These are phyloP conservation scores for Cladosporium halotolerans DNA, from an alignment of 2,329 filamentous ascomycete species.

Conservation along the genomic window DNA sequence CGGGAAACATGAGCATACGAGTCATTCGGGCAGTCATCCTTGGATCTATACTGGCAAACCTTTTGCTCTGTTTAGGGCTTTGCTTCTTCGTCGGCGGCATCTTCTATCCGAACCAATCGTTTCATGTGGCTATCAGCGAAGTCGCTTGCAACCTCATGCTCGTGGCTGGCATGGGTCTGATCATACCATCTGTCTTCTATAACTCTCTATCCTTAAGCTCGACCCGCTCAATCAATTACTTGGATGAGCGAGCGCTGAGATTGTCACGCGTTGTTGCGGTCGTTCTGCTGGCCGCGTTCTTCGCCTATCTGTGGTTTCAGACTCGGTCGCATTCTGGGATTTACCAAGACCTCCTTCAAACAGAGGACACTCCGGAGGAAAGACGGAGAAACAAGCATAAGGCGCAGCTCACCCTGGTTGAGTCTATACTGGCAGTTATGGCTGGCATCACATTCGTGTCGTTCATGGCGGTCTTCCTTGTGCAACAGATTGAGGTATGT, in stretches of 20 bases:
- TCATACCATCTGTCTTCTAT: conserved; percentile 50
- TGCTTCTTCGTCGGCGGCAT: conserved; percentile 77
- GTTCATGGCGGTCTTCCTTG: conserved; percentile 69
- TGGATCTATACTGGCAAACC: conserved; percentile 73
- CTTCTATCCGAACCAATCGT: conserved; percentile 60
- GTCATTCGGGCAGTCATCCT: conserved; percentile 78
- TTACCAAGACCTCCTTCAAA: conserved; percentile 67
- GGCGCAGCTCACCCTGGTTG: conserved; percentile 66
- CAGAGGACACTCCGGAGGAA: conserved; percentile 61
- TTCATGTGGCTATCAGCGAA: conserved; percentile 71
- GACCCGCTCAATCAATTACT: conserved; percentile 8
- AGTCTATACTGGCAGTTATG: conserved; percentile 60
- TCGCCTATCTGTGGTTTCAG: conserved; percentile 61
- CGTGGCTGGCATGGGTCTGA: conserved; percentile 57
- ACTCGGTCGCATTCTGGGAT: conserved; percentile 68
- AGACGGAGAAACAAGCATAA: conserved; percentile 54
- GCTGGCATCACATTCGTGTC: conserved; percentile 64
- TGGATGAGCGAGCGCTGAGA: conserved; percentile 50
- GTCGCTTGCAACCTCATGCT: conserved; percentile 70
- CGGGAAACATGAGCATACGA: conserved; percentile 17
- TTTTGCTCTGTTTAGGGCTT: conserved; percentile 72
- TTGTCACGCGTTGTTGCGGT: conserved; percentile 67
- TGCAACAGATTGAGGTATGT: conserved; percentile 58
- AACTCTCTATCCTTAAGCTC: conserved; percentile 30
- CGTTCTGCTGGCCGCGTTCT: conserved; percentile 64